phyloP scores from a whole-genome alignment of 192 early-diverging fungal species.

The Oehlia diaphana region DNA sequence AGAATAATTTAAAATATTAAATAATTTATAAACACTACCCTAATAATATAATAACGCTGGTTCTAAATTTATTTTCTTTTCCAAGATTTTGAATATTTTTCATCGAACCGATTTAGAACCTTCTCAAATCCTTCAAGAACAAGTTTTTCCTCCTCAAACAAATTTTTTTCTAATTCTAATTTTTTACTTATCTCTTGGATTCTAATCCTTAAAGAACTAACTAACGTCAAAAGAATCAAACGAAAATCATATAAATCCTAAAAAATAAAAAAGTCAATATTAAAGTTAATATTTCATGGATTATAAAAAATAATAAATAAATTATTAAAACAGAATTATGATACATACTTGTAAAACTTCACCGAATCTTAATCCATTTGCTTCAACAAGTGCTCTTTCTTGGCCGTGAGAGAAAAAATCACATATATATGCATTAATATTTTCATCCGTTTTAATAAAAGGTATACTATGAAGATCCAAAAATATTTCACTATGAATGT shows the following conservation, averaged over 20 bases:
- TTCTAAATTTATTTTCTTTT: no score
- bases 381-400: constrained; percentile 12
- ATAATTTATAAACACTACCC: no score
- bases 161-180: neutral
- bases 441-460: neutral
- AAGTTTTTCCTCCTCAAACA: neutral
- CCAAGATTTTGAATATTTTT: neutral
- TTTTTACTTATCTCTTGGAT: neutral
- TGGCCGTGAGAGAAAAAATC: constrained; percentile 29
- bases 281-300: neutral
- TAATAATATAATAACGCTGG: no score
- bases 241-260: constrained; percentile 23
- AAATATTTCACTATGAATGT: constrained; percentile 19
- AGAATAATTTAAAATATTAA: no score
- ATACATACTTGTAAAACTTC: constrained; percentile 23
- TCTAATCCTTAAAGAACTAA: neutral
- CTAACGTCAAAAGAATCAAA: constrained; percentile 1
- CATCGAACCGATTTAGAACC: constrained; percentile 9
- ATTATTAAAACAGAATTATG: no score
- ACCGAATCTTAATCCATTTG: constrained; percentile 30
- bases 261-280: no score
- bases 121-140: constrained; percentile 13
- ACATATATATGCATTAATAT: constrained; percentile 19
- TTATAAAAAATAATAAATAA: neutral
- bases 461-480: constrained; percentile 21